phyloP scores from a whole-genome alignment of 257 asterid species.

The Solanum habrochaites region DNA sequence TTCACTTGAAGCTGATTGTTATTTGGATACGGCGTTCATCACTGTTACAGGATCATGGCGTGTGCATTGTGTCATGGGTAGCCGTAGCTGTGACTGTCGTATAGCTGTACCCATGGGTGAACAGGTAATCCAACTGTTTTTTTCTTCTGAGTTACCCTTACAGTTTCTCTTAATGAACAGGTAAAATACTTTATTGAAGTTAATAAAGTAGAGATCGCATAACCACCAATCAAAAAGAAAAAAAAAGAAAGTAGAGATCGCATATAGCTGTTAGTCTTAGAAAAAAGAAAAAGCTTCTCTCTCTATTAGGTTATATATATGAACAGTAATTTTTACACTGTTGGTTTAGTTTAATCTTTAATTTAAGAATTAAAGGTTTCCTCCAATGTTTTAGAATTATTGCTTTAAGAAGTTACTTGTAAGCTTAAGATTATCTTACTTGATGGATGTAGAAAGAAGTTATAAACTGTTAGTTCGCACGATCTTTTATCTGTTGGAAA shows the following conservation, averaged over 20 bases:
- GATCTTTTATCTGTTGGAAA: background rate
- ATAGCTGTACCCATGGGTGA: constrained; percentile 92
- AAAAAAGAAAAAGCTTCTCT: background rate
- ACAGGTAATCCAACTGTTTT: constrained; percentile 35
- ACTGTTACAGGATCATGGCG: constrained; percentile 72
- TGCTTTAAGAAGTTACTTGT: background rate
- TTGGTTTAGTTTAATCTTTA: background rate
- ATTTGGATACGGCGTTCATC: constrained; percentile 62
- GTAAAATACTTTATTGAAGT: background rate
- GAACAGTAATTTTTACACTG: background rate
- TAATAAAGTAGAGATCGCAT: background rate
- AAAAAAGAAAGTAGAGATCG: background rate
- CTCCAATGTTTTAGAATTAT: background rate
- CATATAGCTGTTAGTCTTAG: background rate
- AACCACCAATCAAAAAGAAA: background rate
- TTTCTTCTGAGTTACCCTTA: background rate
- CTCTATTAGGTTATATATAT: background rate
- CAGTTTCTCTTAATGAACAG: background rate
- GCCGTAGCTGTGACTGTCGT: constrained; percentile 67
- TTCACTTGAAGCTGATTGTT: constrained; percentile 55
- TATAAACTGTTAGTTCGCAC: background rate
- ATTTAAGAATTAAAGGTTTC: background rate
- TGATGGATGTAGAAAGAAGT: background rate
- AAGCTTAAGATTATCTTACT: background rate
- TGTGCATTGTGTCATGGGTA: constrained; percentile 88